Evolutionary conservation across 345 rosid species (phyloP).

Genomic region (Hibiscus syriacus): DNA sequence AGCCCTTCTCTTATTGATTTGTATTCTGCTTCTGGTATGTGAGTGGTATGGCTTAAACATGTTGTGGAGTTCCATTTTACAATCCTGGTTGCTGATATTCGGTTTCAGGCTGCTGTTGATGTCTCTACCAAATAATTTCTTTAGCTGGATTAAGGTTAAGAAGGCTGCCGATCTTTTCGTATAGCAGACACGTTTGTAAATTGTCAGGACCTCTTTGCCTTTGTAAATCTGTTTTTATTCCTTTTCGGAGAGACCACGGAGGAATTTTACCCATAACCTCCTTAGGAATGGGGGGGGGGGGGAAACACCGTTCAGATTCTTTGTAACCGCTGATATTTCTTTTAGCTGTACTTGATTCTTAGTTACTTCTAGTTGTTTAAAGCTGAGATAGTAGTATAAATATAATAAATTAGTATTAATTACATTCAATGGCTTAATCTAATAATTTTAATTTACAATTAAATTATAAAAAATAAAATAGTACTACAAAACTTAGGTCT

Average conservation of each 20-base stretch:
- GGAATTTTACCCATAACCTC: not conserved
- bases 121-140: constrained; percentile 14
- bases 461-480: not conserved
- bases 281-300: too few relatives aligned
- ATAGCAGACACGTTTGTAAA: constrained; percentile 12
- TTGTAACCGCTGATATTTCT: not conserved
- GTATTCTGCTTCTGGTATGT: too few relatives aligned
- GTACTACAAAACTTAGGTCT: too few relatives aligned
- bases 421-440: not conserved
- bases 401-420: not conserved
- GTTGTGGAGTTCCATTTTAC: not conserved
- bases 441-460: not conserved
- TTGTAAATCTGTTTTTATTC: too few relatives aligned
- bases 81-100: not conserved
- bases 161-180: constrained; percentile 13
- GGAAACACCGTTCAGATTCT: not conserved
- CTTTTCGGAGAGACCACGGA: not conserved
- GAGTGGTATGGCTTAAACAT: too few relatives aligned
- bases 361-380: not conserved
- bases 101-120: constrained; percentile 13
- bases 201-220: constrained; percentile 9
- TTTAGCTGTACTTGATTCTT: not conserved
- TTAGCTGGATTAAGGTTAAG: constrained; percentile 1
- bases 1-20: not conserved
- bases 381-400: not conserved